Percentiles rank a stretch among this genome's conserved stretches.
Conservation (phyloP, 2,329 filamentous ascomycete genomes). For the Colletotrichum ledebouriae region DNA sequence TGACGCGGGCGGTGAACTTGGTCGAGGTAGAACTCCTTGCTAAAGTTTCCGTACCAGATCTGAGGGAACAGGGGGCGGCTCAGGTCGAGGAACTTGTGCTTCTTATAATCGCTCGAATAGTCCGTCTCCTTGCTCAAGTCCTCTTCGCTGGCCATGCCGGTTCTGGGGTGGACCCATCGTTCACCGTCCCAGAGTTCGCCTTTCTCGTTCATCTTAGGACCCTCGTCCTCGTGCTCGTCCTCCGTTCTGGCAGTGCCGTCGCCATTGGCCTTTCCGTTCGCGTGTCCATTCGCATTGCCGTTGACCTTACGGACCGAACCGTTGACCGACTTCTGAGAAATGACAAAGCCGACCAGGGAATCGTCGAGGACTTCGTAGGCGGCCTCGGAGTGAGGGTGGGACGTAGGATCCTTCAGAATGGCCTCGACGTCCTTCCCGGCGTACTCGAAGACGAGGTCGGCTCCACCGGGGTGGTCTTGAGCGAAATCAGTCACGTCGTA, state of each 20-base stretch:
- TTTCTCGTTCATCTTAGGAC: slow-evolving; percentile 47
- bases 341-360: slow-evolving; percentile 84
- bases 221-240: slow-evolving; percentile 45
- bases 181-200: slow-evolving; percentile 43
- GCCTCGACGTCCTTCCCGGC: slow-evolving; percentile 87
- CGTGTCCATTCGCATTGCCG: slow-evolving; percentile 51
- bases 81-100: slow-evolving; percentile 94
- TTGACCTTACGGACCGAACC: slow-evolving; percentile 48
- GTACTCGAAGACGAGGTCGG: slow-evolving; percentile 89
- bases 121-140: slow-evolving; percentile 92
- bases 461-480: slow-evolving; percentile 90
- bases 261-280: slow-evolving; percentile 40
- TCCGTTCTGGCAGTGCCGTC: slow-evolving; percentile 55
- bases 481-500: slow-evolving; percentile 96
- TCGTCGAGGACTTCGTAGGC: slow-evolving; percentile 98
- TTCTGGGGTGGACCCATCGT: slow-evolving; percentile 69
- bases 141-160: slow-evolving; percentile 90
- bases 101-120: slow-evolving; percentile 79
- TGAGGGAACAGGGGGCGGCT: slow-evolving; percentile 87
- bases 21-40: slow-evolving; percentile 95
- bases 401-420: slow-evolving; percentile 85
- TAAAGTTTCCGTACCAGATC: slow-evolving; percentile 89
- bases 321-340: slow-evolving; percentile 66
- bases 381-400: slow-evolving; percentile 88
- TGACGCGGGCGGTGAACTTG: slow-evolving; percentile 96